Evolutionary conservation across 2,329 filamentous ascomycete genomes (phyloP).

Genomic region (Arthrocladium fulminans): DNA sequence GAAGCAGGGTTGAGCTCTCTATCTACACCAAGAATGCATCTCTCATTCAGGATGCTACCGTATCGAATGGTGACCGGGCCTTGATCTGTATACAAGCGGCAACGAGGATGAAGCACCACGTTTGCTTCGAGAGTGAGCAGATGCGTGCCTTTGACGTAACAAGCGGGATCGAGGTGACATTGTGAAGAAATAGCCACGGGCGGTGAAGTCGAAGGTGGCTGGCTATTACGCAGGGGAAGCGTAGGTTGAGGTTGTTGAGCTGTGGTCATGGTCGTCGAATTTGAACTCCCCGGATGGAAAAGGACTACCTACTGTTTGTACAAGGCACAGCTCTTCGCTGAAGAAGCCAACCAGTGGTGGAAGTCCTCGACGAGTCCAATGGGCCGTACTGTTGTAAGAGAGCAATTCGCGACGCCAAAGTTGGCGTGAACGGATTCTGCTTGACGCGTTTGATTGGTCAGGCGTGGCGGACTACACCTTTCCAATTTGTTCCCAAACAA

Average conservation of each 20-base stretch:
- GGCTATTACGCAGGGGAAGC: constrained; percentile 10
- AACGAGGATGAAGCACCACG: constrained; percentile 77
- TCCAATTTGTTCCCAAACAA: no score
- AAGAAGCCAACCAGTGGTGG: no score
- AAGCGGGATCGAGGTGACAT: constrained; percentile 38
- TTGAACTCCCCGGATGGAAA: no score
- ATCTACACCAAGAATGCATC: constrained; percentile 31
- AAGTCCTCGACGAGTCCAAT: no score
- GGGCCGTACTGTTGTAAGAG: no score
- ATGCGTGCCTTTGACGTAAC: constrained; percentile 57
- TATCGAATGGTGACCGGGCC: constrained; percentile 74
- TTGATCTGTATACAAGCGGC: constrained; percentile 65
- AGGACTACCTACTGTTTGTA: no score
- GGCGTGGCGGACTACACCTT: not conserved
- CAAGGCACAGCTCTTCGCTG: no score
- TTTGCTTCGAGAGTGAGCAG: constrained; percentile 70
- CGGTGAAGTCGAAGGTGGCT: constrained; percentile 21
- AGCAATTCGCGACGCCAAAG: constrained; percentile 8
- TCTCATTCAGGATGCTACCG: constrained; percentile 72
- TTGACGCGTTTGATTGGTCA: no score
- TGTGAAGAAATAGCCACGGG: constrained; percentile 28
- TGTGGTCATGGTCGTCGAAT: constrained; percentile 30
- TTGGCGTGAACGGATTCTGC: no score
- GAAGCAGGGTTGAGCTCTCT: constrained; percentile 6
- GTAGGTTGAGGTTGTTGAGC: constrained; percentile 9